phyloP scores from a whole-genome alignment of 192 early-diverging fungal genomes.

The Chytriomyces hyalinus region DNA sequence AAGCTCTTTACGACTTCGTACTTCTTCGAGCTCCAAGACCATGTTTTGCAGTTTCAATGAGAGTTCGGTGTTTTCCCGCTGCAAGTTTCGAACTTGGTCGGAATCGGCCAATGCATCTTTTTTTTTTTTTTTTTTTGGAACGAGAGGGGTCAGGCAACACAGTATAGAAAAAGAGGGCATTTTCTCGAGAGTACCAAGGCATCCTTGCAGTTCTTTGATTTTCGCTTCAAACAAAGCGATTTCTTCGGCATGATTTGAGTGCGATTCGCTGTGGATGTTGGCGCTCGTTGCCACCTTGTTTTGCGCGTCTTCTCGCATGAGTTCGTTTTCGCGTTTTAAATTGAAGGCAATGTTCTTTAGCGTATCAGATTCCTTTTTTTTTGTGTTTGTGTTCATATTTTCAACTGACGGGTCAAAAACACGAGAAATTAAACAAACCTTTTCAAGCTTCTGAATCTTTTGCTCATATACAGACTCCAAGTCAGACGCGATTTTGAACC shows the following conservation, averaged over 20 bases:
- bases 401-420: neutral
- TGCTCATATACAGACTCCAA: constrained; percentile 27
- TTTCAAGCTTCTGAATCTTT: constrained; percentile 23
- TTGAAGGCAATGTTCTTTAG: constrained; percentile 9
- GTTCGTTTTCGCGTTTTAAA: constrained; percentile 30
- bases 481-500: constrained; percentile 14
- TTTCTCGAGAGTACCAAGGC: constrained; percentile 23
- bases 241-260: constrained; percentile 31
- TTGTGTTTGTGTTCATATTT: neutral
- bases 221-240: constrained; percentile 28
- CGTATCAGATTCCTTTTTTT: constrained; percentile 24
- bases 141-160: neutral
- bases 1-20: constrained; percentile 31
- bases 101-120: constrained; percentile 25
- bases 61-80: constrained; percentile 37
- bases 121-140: neutral
- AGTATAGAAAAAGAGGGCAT: neutral
- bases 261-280: constrained; percentile 20
- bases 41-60: constrained; percentile 16
- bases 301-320: constrained; percentile 26
- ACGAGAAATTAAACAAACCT: neutral
- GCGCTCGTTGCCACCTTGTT: constrained; percentile 22
- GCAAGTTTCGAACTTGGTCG: constrained; percentile 35
- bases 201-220: constrained; percentile 28
- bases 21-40: constrained; percentile 35